Evolutionary conservation across 2,329 filamentous ascomycete genomes (phyloP).

Genomic region (Apiospora koreana): DNA sequence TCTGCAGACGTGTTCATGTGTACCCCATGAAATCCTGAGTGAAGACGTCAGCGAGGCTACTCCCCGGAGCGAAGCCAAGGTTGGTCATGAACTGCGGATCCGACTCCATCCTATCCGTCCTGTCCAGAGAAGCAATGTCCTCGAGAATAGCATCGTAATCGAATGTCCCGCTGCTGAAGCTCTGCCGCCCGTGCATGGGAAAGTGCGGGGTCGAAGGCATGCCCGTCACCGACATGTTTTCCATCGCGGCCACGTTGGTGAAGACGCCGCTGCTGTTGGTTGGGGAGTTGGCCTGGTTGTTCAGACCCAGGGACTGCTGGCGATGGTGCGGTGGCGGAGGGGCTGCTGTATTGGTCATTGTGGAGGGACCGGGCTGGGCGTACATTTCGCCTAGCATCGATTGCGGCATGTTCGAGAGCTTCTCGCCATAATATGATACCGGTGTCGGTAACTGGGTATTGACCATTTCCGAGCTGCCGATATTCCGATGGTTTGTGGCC

Average conservation of each 20-base stretch:
- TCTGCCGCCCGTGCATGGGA: slow-evolving; percentile 18
- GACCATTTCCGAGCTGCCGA: background rate
- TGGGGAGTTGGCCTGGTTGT: background rate
- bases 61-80: slow-evolving; percentile 63
- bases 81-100: slow-evolving; percentile 69
- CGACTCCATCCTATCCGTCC: slow-evolving; percentile 49
- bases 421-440: slow-evolving; percentile 12
- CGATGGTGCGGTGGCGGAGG: background rate
- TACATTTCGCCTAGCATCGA: background rate
- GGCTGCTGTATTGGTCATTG: background rate
- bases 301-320: background rate
- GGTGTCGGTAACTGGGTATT: slow-evolving; percentile 10
- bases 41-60: slow-evolving; percentile 52
- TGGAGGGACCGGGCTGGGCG: background rate
- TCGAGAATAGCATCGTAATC: slow-evolving; percentile 56
- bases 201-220: slow-evolving; percentile 15
- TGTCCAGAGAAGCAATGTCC: slow-evolving; percentile 53
- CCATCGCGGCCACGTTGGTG: background rate
- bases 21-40: slow-evolving; percentile 26
- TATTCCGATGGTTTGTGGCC: background rate
- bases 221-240: background rate
- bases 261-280: background rate
- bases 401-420: slow-evolving; percentile 5
- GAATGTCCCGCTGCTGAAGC: slow-evolving; percentile 30
- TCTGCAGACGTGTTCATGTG: slow-evolving; percentile 9